Evolutionary conservation across 306 rosid species (phyloP), one percentile per base, ranked within the genome.

Genomic region (Vigna nakashimae): DNA sequence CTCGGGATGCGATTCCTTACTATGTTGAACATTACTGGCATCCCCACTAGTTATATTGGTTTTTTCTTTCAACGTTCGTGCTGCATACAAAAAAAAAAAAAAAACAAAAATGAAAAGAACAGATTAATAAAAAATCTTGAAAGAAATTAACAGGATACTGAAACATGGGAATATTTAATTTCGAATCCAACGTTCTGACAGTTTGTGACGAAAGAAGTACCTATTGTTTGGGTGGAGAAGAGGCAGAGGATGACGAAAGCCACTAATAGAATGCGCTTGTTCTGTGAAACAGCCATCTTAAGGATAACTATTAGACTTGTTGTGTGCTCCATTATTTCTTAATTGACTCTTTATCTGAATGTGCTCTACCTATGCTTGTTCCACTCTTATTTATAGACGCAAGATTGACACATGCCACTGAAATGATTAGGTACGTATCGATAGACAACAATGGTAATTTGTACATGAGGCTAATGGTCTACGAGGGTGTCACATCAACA

Each of bases 161-260:
- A 69, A 62, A 11, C 17, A 65, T 18, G 36, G 2, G 17, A 24
- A 32, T 26, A 53, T 65, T 9, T 65, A 65, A 34, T 63, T 38
- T 24, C 32, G 24, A 10, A 63, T 64, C 50, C 18, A 24, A 9
- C 13, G 15, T 60, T 60, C 50, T 30, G 40, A 59, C 34, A 22
- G 11, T 24, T 26, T 12, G 65, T 26, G 38, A 69, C 20, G 32
- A 55, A 42, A 46, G 7, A 59, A 18, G 24, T 88, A 92, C 98
- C 96, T 87, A 70, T 78, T 36, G 85, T 81, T 79, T 86, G 83
- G 78, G 71, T 43, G 28, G 85, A 80, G 82, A 86, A 49, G 84
- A 86, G 82, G 83, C 88, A 89, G 51, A 93, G 83, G 80, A 93
- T 51, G 78, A 93, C 2, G 74, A 90, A 79, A 82, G 84, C 77